Base-by-base conservation (phyloP, 2,329 filamentous ascomycete genomes). In the Penicillium nordicum region DNA sequence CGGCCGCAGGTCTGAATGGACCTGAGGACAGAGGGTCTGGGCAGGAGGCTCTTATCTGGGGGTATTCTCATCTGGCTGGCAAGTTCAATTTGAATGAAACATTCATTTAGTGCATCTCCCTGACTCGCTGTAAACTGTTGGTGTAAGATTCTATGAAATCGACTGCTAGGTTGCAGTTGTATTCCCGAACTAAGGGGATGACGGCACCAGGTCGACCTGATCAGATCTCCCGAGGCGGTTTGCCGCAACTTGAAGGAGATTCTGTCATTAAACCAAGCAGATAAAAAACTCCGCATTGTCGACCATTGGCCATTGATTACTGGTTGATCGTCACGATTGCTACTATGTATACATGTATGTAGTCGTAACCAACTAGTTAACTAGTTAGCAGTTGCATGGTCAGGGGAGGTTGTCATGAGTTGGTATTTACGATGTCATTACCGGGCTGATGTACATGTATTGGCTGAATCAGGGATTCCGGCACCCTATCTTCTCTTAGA, bases 1-100 rank as follows among this genome's bases (percentile, higher is more conserved):
- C 49, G 38, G 38, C 38, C 38, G 38, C 18, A 14, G 38, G 49
- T 45, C 30, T 29, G 30, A n/a, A 30, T 51, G 49, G 8, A 16
- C n/a, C 10, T 45, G 30, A 36, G 38, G 49, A 36, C 14, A 9
- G 38, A 50, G 47, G 47, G 49, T 51, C 49, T 51, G 49, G 49
- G 38, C 49, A 51, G 30, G 49, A 51, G 49, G 49, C 16, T 25
- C 21, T 50, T 10, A 44, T 36, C 49, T 51, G 49, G 29, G 30
- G 6, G 21, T 8, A 46, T 46, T 12, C 9, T 34, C 16, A 46
- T 46, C 21, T 46, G 29, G 27, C 27, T 45, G 29, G 12, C 43
- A 46, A 36, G 27, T 18, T 43, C 18, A 46, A 14, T 16, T 32
- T 2, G n/a, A 51, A 51, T 36, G 29, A 23, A 34, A 45, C n/a